These are phyloP conservation scores for Zygoascus ofunaensis DNA, from an alignment of 805 yeast genomes.

Conservation along the genomic window DNA sequence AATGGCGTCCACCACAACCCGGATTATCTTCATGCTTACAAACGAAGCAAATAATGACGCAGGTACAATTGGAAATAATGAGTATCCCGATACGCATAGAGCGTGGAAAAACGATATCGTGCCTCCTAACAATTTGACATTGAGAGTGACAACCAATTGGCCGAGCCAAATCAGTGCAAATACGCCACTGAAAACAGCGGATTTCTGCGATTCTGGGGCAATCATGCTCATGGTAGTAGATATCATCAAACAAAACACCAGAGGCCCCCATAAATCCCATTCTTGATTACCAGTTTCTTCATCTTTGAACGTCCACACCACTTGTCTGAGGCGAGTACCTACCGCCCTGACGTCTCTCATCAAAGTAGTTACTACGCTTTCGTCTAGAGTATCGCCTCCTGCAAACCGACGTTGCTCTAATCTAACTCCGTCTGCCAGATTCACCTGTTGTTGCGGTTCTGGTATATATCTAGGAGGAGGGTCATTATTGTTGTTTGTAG, in stretches of 20 bases:
- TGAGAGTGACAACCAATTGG: slow-evolving; percentile 49
- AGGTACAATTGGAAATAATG: slow-evolving; percentile 54
- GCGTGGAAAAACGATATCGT: slow-evolving; percentile 59
- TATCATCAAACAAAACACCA: slow-evolving; percentile 49
- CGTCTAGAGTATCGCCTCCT: slow-evolving; percentile 68
- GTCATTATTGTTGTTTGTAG: neutral
- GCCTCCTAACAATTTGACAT: slow-evolving; percentile 54
- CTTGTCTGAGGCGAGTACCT: slow-evolving; percentile 35
- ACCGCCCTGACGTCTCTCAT: slow-evolving; percentile 38
- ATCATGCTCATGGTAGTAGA: slow-evolving; percentile 41
- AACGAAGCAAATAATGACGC: slow-evolving; percentile 43
- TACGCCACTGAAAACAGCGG: slow-evolving; percentile 55
- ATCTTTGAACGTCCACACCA: slow-evolving; percentile 32
- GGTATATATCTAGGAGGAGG: slow-evolving; percentile 7
- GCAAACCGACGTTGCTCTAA: slow-evolving; percentile 41
- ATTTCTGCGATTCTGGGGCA: slow-evolving; percentile 35
- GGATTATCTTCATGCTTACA: slow-evolving; percentile 39
- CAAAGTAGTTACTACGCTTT: slow-evolving; percentile 53
- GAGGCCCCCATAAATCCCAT: slow-evolving; percentile 53
- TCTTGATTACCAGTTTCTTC: slow-evolving; percentile 18
- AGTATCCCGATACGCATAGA: slow-evolving; percentile 60
- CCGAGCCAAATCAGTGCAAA: slow-evolving; percentile 59
- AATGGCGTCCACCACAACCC: slow-evolving; percentile 39
- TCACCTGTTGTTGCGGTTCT: slow-evolving; percentile 12
- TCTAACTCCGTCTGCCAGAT: slow-evolving; percentile 23